Evolutionary conservation across 2,329 filamentous ascomycete species (phyloP).

Genomic region (Leptographium radiaticola): DNA sequence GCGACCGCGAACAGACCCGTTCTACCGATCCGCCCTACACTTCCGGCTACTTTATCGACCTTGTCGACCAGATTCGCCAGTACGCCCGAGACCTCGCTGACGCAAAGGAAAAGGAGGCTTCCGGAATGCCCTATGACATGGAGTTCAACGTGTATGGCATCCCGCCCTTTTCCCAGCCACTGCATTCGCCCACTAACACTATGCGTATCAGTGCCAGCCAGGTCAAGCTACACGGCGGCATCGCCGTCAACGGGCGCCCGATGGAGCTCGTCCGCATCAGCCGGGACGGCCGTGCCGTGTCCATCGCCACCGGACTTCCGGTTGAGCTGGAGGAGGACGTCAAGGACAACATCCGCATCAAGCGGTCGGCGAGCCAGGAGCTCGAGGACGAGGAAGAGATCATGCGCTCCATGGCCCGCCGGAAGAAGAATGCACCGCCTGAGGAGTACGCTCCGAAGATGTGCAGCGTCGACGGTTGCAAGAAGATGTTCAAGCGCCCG

Average conservation of each 20-base stretch:
- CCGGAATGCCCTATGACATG: slow-evolving; percentile 41
- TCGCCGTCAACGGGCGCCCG: slow-evolving; percentile 68
- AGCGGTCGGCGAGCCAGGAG: slow-evolving; percentile 55
- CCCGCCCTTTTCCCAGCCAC: not conserved
- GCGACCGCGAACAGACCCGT: slow-evolving; percentile 74
- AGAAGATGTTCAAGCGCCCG: slow-evolving; percentile 90
- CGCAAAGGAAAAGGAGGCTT: slow-evolving; percentile 48
- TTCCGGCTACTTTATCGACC: slow-evolving; percentile 92
- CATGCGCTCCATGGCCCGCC: slow-evolving; percentile 84
- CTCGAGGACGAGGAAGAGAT: slow-evolving; percentile 70
- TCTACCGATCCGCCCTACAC: slow-evolving; percentile 82
- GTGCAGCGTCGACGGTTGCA: slow-evolving; percentile 63
- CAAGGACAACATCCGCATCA: slow-evolving; percentile 40
- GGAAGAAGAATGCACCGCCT: slow-evolving; percentile 82
- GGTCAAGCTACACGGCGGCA: slow-evolving; percentile 68
- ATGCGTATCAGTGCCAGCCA: slow-evolving; percentile 40
- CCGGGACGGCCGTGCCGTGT: slow-evolving; percentile 67
- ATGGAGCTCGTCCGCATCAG: slow-evolving; percentile 74
- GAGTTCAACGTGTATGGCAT: slow-evolving; percentile 41
- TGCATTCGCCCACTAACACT: not conserved
- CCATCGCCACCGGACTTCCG: slow-evolving; percentile 56
- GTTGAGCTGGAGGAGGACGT: slow-evolving; percentile 41
- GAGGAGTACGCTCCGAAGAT: slow-evolving; percentile 71
- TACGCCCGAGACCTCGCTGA: slow-evolving; percentile 78
- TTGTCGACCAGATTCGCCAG: slow-evolving; percentile 82